phyloP scores from a whole-genome alignment of 768 basidiomycete genomes.

The Neoboletus subvelutipes region DNA sequence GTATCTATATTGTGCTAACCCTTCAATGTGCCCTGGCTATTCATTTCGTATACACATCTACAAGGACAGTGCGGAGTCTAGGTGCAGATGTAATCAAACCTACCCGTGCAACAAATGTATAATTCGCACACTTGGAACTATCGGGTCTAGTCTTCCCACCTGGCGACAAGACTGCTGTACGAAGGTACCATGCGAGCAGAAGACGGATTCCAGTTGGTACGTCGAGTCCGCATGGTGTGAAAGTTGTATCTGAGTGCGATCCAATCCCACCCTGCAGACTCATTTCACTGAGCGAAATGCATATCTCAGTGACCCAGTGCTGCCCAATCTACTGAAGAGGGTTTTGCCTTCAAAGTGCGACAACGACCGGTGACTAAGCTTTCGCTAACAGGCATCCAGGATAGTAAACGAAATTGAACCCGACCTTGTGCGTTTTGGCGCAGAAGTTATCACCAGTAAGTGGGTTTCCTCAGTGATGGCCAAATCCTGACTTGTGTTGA shows the following conservation, averaged over 20 bases:
- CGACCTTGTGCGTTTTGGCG: constrained; percentile 61
- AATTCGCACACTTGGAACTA: constrained; percentile 1
- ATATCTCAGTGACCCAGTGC: constrained; percentile 58
- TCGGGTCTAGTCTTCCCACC: background rate
- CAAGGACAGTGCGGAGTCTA: background rate
- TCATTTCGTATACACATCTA: constrained; percentile 1
- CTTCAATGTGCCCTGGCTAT: background rate
- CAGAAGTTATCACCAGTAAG: constrained; percentile 53
- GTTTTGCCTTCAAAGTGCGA: constrained; percentile 48
- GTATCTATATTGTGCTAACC: constrained; percentile 18
- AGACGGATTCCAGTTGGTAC: constrained; percentile 64
- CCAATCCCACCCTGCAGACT: constrained; percentile 32
- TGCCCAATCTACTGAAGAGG: constrained; percentile 60
- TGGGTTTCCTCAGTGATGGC: background rate
- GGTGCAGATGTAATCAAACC: background rate
- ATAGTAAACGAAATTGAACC: constrained; percentile 49
- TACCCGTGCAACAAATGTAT: constrained; percentile 1
- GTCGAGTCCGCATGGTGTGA: constrained; percentile 3
- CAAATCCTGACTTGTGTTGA: background rate
- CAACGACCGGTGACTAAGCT: background rate
- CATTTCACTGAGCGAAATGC: constrained; percentile 59
- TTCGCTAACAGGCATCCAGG: constrained; percentile 29
- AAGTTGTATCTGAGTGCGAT: background rate
- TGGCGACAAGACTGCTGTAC: background rate
- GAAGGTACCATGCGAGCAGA: constrained; percentile 54